These are phyloP conservation scores for Neurospora discreta DNA, from an alignment of 495 filamentous ascomycete genomes.

Conservation along the genomic window DNA sequence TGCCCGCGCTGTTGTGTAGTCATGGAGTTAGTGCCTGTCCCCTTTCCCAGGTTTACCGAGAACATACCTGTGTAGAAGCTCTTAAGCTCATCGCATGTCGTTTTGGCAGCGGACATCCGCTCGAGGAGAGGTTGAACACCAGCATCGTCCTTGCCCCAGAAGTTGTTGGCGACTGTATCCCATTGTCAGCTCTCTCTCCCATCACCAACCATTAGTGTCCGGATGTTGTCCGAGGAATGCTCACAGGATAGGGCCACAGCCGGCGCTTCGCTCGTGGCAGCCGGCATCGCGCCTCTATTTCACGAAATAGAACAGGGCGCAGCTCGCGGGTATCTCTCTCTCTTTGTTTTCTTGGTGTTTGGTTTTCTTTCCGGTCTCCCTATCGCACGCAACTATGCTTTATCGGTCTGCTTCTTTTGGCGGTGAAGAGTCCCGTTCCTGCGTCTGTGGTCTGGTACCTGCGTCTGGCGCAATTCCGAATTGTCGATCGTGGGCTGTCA, in stretches of 20 bases:
- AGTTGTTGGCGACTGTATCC: constrained; percentile 84
- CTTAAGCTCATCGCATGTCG: constrained; percentile 89
- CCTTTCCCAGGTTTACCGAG: background rate
- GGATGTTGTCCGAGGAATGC: background rate
- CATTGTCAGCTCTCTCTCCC: background rate
- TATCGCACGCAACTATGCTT: background rate
- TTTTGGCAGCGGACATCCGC: constrained; percentile 92
- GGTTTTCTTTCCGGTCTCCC: background rate
- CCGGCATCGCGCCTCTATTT: constrained; percentile 19
- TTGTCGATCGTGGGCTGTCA: background rate
- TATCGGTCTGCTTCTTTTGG: background rate
- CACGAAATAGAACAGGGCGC: background rate
- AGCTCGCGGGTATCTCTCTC: background rate
- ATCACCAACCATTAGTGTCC: background rate
- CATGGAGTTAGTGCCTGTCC: constrained; percentile 2
- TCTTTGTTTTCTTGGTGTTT: background rate
- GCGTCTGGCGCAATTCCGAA: background rate
- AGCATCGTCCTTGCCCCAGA: constrained; percentile 99
- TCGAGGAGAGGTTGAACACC: constrained; percentile 86
- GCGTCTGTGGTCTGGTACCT: background rate
- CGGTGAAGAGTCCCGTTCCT: background rate
- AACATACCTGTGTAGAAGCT: constrained; percentile 76
- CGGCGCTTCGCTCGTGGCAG: constrained; percentile 25
- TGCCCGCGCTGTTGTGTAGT: constrained; percentile 55
- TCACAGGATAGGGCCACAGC: constrained; percentile 38